Base-by-base conservation (phyloP, 1,284 basidiomycete genomes). In the Leccinum griseonigrum region DNA sequence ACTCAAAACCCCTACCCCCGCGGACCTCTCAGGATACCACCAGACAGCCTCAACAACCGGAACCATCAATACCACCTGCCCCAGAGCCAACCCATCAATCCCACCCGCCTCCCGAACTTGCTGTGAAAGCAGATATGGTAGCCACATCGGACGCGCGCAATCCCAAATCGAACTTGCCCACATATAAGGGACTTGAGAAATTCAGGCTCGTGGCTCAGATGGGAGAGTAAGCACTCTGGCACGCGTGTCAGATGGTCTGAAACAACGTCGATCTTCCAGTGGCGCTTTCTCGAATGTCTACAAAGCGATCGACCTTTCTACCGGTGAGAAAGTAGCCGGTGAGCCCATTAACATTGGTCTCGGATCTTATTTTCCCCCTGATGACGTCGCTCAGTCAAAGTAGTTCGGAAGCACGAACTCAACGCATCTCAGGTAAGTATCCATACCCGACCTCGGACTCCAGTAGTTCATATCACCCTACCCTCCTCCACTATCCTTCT, bases 201-300 rank as follows among this genome's bases (percentile, higher is more conserved):
- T 97, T 86, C 77, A 83, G 82, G 63, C 83, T 97, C 22, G 66
- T 94, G 18, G 88, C 92, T 66, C 97, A 97, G 83, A 97, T 97
- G 95, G 95, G 95, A 81, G 95, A 97, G 92, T 95, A 66, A 77
- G 92, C 79, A 18, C 78, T 11, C 43, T 28, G n/a, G 26, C 18
- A 34, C 31, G 28, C 18, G n/a, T 13, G 13, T 32, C 10, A 28
- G 58, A 69, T 59, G 50, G 61, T 52, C 54, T 54, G 57, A 64
- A 59, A 50, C 63, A 28, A 60, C 60, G 28, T 38, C 18, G 14
- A 58, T 53, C 9, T 67, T 46, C 10, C 64, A 94, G 92, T 70
- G 97, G 97, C 65, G 97, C 97, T 43, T 99, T 99, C 76, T 98
- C 97, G 11, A 95, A 98, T 73, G 97, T 99, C 3, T 99, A 97